A percentile compares a stretch with the other conserved stretches of the same genome.
phyloP scores from a whole-genome alignment of 73 alveolate genomes.

The Paramecium octaurelia region DNA sequence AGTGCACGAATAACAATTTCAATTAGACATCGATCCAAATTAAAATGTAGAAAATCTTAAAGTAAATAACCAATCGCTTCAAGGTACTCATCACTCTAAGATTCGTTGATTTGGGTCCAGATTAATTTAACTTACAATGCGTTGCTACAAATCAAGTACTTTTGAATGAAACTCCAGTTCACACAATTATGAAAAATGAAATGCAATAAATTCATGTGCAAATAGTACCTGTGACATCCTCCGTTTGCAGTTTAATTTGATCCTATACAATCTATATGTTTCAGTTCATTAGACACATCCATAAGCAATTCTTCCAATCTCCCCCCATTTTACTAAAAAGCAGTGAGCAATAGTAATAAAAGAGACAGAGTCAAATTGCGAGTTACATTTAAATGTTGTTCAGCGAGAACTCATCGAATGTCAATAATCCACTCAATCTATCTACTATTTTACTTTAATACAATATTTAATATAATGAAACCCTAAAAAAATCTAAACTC shows the following conservation, averaged over 20 bases:
- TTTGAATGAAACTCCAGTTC: not conserved
- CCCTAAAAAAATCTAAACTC: not conserved
- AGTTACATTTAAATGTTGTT: too few relatives aligned
- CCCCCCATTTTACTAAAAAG: not conserved
- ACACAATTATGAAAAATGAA: not conserved
- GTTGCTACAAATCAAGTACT: not conserved
- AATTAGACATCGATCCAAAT: not conserved
- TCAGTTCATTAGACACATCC: not conserved
- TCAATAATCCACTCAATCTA: too few relatives aligned
- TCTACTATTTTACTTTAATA: not conserved
- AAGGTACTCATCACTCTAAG: not conserved
- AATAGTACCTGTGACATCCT: not conserved
- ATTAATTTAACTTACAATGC: not conserved
- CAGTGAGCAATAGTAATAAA: too few relatives aligned
- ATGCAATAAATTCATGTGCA: not conserved
- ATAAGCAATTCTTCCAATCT: not conserved
- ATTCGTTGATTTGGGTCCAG: conserved; percentile 15
- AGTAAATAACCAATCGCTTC: not conserved
- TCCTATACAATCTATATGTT: not conserved
- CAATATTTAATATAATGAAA: too few relatives aligned
- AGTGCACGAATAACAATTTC: not conserved
- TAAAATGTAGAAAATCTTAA: conserved; percentile 6
- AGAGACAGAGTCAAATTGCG: not conserved
- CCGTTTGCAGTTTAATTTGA: not conserved
- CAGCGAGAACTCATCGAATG: not conserved